Percentiles rank a stretch among this genome's conserved stretches.
Conservation (phyloP, 2,329 filamentous ascomycete genomes). For the Alternaria arborescens region DNA sequence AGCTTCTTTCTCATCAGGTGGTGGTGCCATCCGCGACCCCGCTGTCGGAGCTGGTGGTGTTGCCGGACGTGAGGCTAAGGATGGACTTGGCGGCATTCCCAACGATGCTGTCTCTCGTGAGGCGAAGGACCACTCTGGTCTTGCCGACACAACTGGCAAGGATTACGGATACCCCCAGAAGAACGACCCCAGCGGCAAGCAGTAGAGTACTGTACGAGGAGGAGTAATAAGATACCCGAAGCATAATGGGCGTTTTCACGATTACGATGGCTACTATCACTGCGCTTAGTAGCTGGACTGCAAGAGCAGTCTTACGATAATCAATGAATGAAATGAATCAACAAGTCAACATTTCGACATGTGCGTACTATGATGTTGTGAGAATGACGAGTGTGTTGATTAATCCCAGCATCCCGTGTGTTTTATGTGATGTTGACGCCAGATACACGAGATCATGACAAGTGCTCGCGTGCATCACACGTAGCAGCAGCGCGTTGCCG, state of each 20-base stretch:
- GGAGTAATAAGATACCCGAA: conserved; percentile 8
- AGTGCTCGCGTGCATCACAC: not conserved
- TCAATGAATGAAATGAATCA: conserved; percentile 16
- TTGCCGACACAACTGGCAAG: conserved; percentile 53
- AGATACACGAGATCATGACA: not conserved
- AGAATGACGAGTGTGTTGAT: not conserved
- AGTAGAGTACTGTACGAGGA: conserved; percentile 17
- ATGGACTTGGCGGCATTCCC: conserved; percentile 64
- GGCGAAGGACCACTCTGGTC: conserved; percentile 52
- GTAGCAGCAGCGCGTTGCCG: not conserved
- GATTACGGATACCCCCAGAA: conserved; percentile 55
- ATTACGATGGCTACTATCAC: conserved; percentile 13
- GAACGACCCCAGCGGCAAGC: conserved; percentile 49
- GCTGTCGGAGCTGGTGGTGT: conserved; percentile 62
- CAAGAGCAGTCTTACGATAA: conserved; percentile 20
- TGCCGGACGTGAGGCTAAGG: conserved; percentile 70
- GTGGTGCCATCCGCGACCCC: conserved; percentile 54
- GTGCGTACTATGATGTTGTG: not conserved
- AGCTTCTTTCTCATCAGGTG: conserved; percentile 57
- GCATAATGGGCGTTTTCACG: conserved; percentile 15
- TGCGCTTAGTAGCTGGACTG: conserved; percentile 23
- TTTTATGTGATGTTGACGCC: not conserved
- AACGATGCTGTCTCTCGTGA: conserved; percentile 67
- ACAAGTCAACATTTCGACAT: conserved; percentile 8
- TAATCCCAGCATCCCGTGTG: not conserved